Base-by-base conservation (phyloP, 306 rosid genomes). In the Herpetospermum pedunculosum region DNA sequence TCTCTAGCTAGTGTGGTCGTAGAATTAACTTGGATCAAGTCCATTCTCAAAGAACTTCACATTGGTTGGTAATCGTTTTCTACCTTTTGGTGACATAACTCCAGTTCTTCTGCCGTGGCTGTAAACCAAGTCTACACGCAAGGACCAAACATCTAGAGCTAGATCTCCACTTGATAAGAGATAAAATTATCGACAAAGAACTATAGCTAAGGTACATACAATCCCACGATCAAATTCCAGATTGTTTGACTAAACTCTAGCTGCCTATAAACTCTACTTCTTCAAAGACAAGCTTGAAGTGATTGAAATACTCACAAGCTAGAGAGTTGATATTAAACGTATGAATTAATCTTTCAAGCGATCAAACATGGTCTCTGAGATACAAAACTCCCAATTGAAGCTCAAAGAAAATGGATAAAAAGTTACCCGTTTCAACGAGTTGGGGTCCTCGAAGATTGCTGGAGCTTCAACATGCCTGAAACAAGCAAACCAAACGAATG, bases 371-470 rank as follows among this genome's bases (percentile, higher is more conserved):
- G 3, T n/a, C 57, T 30, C 21, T 4, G 19, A 41, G 5, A 71
- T 15, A 8, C 32, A 71, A 48, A 29, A 25, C 38, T 6, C 43
- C 60, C 44, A 44, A 25, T 30, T n/a, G 28, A 26, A 71, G 43
- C 28, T 41, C 5, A 21, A 73, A 53, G 3, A 32, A 34, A 73
- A 38, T 23, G 52, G 16, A 40, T 37, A 19, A 73, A 14, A 26
- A 57, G 28, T 26, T 14, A 57, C 99, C 97, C 83, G 90, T 62
- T 87, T 91, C 87, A 88, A 84, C 44, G 99, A 95, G 76, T 77
- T 88, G 7, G 97, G 92, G 84, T 87, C 99, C 86, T 94, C 92
- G 54, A 91, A 94, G 79, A 88, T 85, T 59, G 92, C 92, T 0
- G 90, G 92, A 78, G 85, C 88, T 74, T 84, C 99, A 73, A 89